Conservation (phyloP, 2,329 filamentous ascomycete species). For the Tolypocladium tropicale region DNA sequence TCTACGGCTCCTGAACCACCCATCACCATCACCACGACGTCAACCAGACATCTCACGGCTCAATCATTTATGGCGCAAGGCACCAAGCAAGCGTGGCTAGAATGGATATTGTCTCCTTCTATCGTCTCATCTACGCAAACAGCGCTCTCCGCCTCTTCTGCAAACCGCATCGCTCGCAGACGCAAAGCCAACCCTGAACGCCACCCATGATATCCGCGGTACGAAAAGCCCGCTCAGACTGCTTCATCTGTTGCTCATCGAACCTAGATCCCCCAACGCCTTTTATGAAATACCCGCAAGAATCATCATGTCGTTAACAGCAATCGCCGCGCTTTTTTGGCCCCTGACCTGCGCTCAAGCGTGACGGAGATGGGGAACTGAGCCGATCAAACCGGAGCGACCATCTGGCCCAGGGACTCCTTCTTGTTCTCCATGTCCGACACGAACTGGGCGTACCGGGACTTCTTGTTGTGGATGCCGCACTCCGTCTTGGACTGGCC, state of each 20-base stretch:
- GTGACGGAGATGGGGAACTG: background rate
- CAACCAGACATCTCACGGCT: background rate
- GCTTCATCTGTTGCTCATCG: conserved; percentile 10
- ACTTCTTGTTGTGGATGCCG: conserved; percentile 97
- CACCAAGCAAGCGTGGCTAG: background rate
- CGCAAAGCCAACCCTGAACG: background rate
- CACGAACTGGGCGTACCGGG: conserved; percentile 80
- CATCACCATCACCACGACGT: background rate
- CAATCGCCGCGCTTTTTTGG: background rate
- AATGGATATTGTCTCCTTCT: background rate
- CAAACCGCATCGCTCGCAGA: background rate
- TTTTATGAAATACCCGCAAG: background rate
- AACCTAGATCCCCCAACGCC: conserved; percentile 7
- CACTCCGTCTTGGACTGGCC: conserved; percentile 94
- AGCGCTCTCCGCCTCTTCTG: background rate
- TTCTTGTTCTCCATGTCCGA: conserved; percentile 62
- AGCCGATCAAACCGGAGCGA: conserved; percentile 15
- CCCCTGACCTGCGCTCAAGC: background rate
- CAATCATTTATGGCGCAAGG: too few species aligned
- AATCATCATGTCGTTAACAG: background rate
- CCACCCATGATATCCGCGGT: background rate
- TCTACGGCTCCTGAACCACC: background rate
- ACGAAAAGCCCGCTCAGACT: background rate
- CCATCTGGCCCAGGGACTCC: conserved; percentile 24
- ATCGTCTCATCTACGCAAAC: background rate